Percentiles rank a stretch among this genome's conserved stretches.
Conservation (phyloP, 495 filamentous ascomycete genomes). For the Evansstolkia leycettana region DNA sequence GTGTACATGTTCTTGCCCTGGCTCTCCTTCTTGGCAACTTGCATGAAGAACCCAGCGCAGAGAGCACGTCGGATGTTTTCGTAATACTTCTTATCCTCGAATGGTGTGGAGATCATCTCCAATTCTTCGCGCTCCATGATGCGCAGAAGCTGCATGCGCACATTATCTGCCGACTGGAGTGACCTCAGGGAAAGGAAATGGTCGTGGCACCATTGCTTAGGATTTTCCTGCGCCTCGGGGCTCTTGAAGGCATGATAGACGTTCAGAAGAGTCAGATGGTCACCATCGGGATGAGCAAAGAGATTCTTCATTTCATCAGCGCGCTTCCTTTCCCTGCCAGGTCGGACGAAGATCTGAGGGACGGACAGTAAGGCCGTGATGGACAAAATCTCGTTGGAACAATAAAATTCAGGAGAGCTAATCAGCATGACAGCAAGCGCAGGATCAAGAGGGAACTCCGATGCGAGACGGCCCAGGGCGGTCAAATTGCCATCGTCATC, state of each 20-base stretch:
- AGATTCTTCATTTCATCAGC: slow-evolving; percentile 95
- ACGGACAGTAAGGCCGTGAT: slow-evolving; percentile 90
- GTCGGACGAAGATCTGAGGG: slow-evolving; percentile 86
- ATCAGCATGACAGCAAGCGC: slow-evolving; percentile 97
- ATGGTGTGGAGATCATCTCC: slow-evolving; percentile 74
- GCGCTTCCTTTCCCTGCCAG: slow-evolving; percentile 69
- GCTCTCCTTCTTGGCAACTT: slow-evolving; percentile 84
- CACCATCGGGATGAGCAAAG: slow-evolving; percentile 86
- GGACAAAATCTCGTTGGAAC: slow-evolving; percentile 95
- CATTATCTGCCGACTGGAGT: slow-evolving; percentile 85
- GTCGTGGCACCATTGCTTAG: slow-evolving; percentile 89
- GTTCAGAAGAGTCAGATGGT: slow-evolving; percentile 93
- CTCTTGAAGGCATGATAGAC: slow-evolving; percentile 96
- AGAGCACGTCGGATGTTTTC: slow-evolving; percentile 90
- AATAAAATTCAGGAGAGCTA: slow-evolving; percentile 93
- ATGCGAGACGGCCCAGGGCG: slow-evolving; percentile 69
- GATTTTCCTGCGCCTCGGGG: slow-evolving; percentile 55
- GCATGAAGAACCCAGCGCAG: slow-evolving; percentile 98
- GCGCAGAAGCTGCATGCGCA: slow-evolving; percentile 76
- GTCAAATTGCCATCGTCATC: slow-evolving; percentile 95
- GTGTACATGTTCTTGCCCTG: slow-evolving; percentile 67
- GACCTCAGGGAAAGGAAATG: slow-evolving; percentile 90
- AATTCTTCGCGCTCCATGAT: slow-evolving; percentile 92
- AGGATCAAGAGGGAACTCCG: slow-evolving; percentile 93
- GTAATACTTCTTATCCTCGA: slow-evolving; percentile 95